phyloP scores from a whole-genome alignment of 441 rosid species.

The Flueggea neowawraea region DNA sequence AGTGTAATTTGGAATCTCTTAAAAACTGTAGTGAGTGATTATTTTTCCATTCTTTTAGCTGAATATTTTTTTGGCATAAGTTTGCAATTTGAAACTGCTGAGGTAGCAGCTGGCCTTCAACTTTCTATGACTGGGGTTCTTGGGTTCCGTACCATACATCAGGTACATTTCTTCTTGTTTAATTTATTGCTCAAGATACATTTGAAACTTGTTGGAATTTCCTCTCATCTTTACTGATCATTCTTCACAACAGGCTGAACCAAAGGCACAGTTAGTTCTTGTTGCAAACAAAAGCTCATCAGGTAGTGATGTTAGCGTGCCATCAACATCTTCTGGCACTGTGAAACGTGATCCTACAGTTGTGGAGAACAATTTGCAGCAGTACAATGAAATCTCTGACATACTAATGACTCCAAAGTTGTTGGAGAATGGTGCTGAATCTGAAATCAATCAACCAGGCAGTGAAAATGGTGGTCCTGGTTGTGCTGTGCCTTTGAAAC shows the following conservation, averaged over 20 bases:
- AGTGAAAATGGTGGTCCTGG: constrained; percentile 21
- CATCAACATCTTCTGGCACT: constrained; percentile 29
- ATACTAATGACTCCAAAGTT: constrained; percentile 72
- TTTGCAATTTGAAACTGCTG: constrained; percentile 72
- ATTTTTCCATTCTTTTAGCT: constrained; percentile 7
- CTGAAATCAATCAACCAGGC: constrained; percentile 18
- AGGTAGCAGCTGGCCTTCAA: constrained; percentile 65
- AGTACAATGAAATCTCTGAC: constrained; percentile 32
- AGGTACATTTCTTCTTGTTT: constrained; percentile 40
- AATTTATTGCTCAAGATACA: no score
- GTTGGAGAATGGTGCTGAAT: constrained; percentile 35
- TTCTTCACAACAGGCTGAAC: constrained; percentile 55
- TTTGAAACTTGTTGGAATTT: no score
- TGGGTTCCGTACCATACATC: constrained; percentile 90
- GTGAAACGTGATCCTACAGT: constrained; percentile 32
- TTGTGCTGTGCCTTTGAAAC: constrained; percentile 37
- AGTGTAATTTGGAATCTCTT: no score
- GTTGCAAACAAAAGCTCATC: constrained; percentile 49
- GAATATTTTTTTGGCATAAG: constrained; percentile 34
- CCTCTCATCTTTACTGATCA: background rate
- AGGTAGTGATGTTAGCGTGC: constrained; percentile 19
- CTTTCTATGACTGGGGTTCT: constrained; percentile 87
- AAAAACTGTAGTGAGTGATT: background rate
- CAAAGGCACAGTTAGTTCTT: constrained; percentile 87
- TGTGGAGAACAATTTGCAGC: constrained; percentile 18